Percentiles rank a stretch among this genome's conserved stretches.
Evolutionary conservation across 164 flowering plant genomes (phyloP).

Genomic region (Nymphaea colorata): DNA sequence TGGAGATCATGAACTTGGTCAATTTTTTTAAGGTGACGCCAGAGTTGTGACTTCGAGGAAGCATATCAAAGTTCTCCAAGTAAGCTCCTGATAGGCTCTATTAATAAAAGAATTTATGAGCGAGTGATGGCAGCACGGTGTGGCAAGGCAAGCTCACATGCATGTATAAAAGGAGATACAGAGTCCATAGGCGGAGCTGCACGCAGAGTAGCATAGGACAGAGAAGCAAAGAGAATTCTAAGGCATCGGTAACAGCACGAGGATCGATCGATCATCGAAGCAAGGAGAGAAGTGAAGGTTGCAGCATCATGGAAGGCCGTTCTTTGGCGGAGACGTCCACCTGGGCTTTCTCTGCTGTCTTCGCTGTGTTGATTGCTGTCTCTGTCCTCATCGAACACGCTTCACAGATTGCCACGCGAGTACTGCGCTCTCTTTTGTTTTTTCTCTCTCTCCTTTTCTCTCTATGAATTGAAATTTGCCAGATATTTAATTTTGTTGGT

Average conservation of each 20-base stretch:
- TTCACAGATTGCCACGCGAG: conserved; percentile 36
- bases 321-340: conserved; percentile 46
- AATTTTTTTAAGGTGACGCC: background rate
- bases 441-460: background rate
- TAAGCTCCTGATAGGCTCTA: background rate
- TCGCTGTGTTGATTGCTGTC: conserved; percentile 25
- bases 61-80: background rate
- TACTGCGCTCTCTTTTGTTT: conserved; percentile 1
- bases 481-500: background rate
- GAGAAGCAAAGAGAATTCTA: background rate
- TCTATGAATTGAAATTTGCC: background rate
- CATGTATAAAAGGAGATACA: background rate
- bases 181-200: background rate
- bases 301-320: background rate
- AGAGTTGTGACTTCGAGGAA: background rate
- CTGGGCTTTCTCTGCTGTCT: conserved; percentile 54
- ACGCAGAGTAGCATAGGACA: background rate
- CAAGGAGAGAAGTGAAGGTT: background rate
- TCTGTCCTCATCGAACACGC: conserved; percentile 33
- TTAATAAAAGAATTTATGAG: too few relatives aligned
- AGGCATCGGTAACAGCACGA: background rate
- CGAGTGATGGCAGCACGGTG: too few relatives aligned
- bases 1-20: background rate
- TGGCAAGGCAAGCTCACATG: too few relatives aligned
- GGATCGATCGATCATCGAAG: background rate